Evolutionary conservation across 805 yeast species (phyloP).

Genomic region (Candida takata): DNA sequence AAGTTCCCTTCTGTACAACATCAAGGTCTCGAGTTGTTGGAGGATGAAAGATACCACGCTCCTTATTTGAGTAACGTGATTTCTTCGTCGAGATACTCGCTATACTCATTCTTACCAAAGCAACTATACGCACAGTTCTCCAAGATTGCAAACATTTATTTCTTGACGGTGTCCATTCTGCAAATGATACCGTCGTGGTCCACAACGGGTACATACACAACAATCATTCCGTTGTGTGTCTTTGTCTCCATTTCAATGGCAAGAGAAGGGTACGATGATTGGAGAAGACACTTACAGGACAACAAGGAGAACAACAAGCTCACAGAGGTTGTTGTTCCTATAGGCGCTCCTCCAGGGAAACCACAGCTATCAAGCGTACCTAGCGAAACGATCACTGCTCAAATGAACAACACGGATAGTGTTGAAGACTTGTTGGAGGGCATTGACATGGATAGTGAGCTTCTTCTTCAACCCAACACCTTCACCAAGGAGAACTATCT

Average conservation of each 20-base stretch:
- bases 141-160: constrained; percentile 86
- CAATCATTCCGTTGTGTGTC: constrained; percentile 80
- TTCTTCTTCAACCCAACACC: constrained; percentile 17
- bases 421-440: background rate
- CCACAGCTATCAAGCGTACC: background rate
- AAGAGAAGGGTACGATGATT: constrained; percentile 92
- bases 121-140: constrained; percentile 89
- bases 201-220: constrained; percentile 92
- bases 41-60: constrained; percentile 63
- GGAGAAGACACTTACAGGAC: constrained; percentile 79
- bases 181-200: constrained; percentile 98
- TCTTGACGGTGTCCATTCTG: constrained; percentile 80
- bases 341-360: background rate
- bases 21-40: constrained; percentile 28
- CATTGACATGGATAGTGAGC: background rate
- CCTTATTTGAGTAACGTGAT: constrained; percentile 64
- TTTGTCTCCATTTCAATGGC: constrained; percentile 85
- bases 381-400: constrained; percentile 10
- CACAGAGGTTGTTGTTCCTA: constrained; percentile 33
- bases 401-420: constrained; percentile 2
- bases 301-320: constrained; percentile 68
- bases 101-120: constrained; percentile 77
- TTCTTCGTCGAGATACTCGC: constrained; percentile 81
- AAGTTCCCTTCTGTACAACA: constrained; percentile 19
- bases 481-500: constrained; percentile 25